Evolutionary conservation across 2,329 filamentous ascomycete genomes (phyloP).

Genomic region (Talaromyces sp.): DNA sequence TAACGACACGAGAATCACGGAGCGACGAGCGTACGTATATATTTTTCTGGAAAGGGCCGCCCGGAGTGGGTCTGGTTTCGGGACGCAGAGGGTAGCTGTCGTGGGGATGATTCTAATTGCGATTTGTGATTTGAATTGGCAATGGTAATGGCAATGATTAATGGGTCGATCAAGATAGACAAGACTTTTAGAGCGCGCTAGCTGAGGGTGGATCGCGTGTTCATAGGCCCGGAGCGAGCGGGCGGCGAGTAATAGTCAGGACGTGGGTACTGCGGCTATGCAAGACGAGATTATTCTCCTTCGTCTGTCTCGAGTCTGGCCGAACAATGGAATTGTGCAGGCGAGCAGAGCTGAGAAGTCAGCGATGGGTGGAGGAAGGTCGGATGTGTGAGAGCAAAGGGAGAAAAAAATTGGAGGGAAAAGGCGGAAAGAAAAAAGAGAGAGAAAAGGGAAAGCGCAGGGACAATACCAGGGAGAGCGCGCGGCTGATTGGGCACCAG

Average conservation of each 20-base stretch:
- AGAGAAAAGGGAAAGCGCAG: not conserved
- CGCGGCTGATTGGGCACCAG: not conserved
- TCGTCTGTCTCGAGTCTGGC: not conserved
- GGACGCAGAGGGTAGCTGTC: not conserved
- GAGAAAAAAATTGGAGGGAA: too few relatives aligned
- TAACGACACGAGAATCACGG: not conserved
- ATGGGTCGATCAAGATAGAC: not conserved
- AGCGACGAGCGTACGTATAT: not conserved
- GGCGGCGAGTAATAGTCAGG: not conserved
- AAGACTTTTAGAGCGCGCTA: not conserved
- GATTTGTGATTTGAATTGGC: not conserved
- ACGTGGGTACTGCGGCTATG: not conserved
- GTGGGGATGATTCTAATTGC: not conserved
- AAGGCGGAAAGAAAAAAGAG: too few relatives aligned
- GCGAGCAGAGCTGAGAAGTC: not conserved
- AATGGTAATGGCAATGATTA: conserved; percentile 1
- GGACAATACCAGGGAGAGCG: not conserved
- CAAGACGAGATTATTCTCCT: not conserved
- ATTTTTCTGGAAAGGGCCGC: not conserved
- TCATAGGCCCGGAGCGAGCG: not conserved
- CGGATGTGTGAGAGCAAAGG: too few relatives aligned
- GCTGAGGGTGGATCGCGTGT: not conserved
- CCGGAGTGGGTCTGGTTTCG: not conserved
- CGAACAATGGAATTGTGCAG: not conserved
- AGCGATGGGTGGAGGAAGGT: not conserved